These are phyloP conservation scores for Sarocladium oryzae DNA, from an alignment of 2,329 filamentous ascomycete species.

Conservation along the genomic window DNA sequence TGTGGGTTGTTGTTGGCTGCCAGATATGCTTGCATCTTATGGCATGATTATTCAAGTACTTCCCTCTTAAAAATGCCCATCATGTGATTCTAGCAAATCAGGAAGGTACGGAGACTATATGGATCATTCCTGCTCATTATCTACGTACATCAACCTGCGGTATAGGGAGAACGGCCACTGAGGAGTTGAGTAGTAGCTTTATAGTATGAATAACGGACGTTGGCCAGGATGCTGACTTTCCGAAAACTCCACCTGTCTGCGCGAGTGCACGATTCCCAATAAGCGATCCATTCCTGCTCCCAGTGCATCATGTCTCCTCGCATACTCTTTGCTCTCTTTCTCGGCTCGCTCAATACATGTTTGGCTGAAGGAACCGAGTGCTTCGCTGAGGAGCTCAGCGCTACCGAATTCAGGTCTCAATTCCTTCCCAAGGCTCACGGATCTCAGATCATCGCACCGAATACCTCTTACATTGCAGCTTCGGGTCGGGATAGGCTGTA, in stretches of 20 bases:
- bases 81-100: too few relatives aligned
- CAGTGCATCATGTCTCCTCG: background rate
- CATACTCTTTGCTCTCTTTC: background rate
- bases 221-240: too few relatives aligned
- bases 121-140: too few relatives aligned
- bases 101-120: too few relatives aligned
- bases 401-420: background rate
- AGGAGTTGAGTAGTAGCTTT: too few relatives aligned
- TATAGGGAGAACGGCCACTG: too few relatives aligned
- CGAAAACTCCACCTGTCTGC: background rate
- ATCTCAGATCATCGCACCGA: slow-evolving; percentile 14
- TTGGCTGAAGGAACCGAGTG: background rate
- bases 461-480: slow-evolving; percentile 14
- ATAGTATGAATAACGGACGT: too few relatives aligned
- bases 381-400: background rate
- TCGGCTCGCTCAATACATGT: background rate
- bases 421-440: background rate
- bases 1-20: too few relatives aligned
- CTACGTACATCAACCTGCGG: too few relatives aligned
- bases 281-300: background rate
- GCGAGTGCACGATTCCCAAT: background rate
- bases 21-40: too few relatives aligned
- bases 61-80: too few relatives aligned
- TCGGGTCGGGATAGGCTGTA: slow-evolving; percentile 11
- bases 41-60: too few relatives aligned